phyloP scores from a whole-genome alignment of 129 eudicot species.

The Flaveria bidentis region DNA sequence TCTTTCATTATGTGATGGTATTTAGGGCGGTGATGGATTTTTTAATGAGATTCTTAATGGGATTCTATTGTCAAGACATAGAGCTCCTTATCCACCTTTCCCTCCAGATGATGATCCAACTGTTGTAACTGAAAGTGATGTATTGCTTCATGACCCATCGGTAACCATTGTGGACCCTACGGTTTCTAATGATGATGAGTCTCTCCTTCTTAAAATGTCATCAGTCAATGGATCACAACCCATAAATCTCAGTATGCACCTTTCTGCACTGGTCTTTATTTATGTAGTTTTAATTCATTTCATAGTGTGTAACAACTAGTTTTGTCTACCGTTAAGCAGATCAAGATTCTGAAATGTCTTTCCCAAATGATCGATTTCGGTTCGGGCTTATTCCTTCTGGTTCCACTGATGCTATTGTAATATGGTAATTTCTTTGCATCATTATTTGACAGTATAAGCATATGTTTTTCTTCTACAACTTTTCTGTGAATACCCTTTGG shows the following conservation, averaged over 20 bases:
- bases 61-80: slow-evolving; percentile 83
- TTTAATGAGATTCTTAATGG: slow-evolving; percentile 92
- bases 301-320: slow-evolving; percentile 16
- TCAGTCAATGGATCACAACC: slow-evolving; percentile 40
- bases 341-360: slow-evolving; percentile 53
- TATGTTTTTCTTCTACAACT: not conserved
- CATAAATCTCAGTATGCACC: slow-evolving; percentile 51
- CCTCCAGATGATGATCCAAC: slow-evolving; percentile 61
- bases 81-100: slow-evolving; percentile 72
- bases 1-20: slow-evolving; percentile 23
- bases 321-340: slow-evolving; percentile 43
- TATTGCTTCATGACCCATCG: slow-evolving; percentile 39
- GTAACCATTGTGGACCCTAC: slow-evolving; percentile 40
- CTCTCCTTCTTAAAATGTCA: slow-evolving; percentile 61
- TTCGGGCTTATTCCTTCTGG: slow-evolving; percentile 96
- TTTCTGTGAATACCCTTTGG: slow-evolving; percentile 24
- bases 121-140: slow-evolving; percentile 38
- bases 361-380: slow-evolving; percentile 77
- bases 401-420: slow-evolving; percentile 94
- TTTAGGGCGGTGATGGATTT: slow-evolving; percentile 99
- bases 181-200: slow-evolving; percentile 52
- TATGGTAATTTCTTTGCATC: slow-evolving; percentile 61
- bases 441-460: slow-evolving; percentile 6
- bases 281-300: slow-evolving; percentile 2
- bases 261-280: slow-evolving; percentile 10